Evolutionary conservation across 2,329 filamentous ascomycete genomes (phyloP).

Genomic region (Cercospora brassicicola): DNA sequence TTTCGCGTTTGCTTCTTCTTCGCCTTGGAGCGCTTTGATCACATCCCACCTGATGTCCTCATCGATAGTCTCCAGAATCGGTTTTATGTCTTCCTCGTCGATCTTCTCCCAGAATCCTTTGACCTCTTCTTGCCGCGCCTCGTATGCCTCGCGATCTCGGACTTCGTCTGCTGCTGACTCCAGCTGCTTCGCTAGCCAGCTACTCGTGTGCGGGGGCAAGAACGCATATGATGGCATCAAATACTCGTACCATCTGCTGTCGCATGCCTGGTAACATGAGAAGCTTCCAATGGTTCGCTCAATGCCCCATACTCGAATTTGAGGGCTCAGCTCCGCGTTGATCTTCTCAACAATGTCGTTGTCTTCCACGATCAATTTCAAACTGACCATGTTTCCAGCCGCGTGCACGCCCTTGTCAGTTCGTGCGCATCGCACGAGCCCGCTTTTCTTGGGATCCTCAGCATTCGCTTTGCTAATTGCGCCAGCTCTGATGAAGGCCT

Average conservation of each 20-base stretch:
- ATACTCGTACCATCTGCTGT: conserved; percentile 97
- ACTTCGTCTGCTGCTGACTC: conserved; percentile 73
- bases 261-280: conserved; percentile 91
- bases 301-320: conserved; percentile 95
- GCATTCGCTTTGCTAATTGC: conserved; percentile 97
- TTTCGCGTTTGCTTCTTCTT: conserved; percentile 40
- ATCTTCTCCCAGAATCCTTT: conserved; percentile 78
- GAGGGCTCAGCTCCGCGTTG: conserved; percentile 77
- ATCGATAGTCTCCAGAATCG: conserved; percentile 60
- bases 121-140: conserved; percentile 72
- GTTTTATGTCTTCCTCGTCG: conserved; percentile 78
- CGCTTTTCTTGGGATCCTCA: conserved; percentile 93
- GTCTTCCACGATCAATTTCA: conserved; percentile 96
- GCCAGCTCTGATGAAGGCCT: conserved; percentile 83
- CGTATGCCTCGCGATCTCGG: conserved; percentile 67
- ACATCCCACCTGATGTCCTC: conserved; percentile 64
- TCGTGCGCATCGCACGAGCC: conserved; percentile 86
- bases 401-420: conserved; percentile 98
- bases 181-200: conserved; percentile 80
- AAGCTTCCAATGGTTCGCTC: conserved; percentile 86
- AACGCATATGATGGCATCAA: conserved; percentile 91
- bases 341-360: conserved; percentile 84
- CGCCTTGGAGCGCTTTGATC: conserved; percentile 58
- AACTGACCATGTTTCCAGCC: conserved; percentile 88
- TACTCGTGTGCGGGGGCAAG: conserved; percentile 85